Conservation (phyloP, 2,329 filamentous ascomycete genomes). For the Aspergillus intermedius region DNA sequence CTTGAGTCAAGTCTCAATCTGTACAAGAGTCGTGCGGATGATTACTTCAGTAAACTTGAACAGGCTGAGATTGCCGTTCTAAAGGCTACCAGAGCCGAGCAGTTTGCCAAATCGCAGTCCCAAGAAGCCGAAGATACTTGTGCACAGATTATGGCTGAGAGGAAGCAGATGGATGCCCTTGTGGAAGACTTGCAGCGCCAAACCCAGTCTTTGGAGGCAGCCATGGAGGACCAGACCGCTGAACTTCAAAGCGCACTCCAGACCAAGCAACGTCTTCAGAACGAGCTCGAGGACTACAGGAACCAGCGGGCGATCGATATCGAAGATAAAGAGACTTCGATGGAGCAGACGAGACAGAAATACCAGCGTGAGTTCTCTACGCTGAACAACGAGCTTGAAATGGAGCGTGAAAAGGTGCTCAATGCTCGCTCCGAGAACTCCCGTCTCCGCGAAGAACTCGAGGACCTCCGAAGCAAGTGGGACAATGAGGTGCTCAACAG, state of each 20-base stretch:
- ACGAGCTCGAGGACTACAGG: constrained; percentile 95
- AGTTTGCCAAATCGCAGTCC: constrained; percentile 85
- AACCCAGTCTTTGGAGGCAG: constrained; percentile 83
- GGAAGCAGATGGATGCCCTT: constrained; percentile 78
- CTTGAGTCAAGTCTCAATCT: constrained; percentile 75
- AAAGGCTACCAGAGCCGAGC: constrained; percentile 84
- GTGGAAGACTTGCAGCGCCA: constrained; percentile 88
- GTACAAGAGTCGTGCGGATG: constrained; percentile 87
- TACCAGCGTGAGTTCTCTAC: constrained; percentile 90
- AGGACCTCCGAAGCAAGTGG: constrained; percentile 93
- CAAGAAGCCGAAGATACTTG: constrained; percentile 88
- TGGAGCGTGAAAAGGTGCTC: constrained; percentile 85
- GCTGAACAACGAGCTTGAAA: constrained; percentile 83
- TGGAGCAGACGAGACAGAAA: constrained; percentile 96
- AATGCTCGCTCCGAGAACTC: constrained; percentile 77
- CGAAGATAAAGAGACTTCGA: constrained; percentile 89
- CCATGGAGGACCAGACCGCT: constrained; percentile 82
- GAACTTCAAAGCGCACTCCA: constrained; percentile 80
- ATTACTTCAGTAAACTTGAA: constrained; percentile 95
- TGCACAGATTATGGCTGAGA: constrained; percentile 82
- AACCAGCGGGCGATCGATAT: constrained; percentile 92
- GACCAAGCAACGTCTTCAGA: constrained; percentile 88
- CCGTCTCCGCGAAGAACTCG: constrained; percentile 87
- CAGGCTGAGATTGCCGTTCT: constrained; percentile 94
- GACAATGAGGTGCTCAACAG: constrained; percentile 97